Percentiles rank a stretch among this genome's conserved stretches.
phyloP scores from a whole-genome alignment of 306 rosid species.

The Sindora glabra region DNA sequence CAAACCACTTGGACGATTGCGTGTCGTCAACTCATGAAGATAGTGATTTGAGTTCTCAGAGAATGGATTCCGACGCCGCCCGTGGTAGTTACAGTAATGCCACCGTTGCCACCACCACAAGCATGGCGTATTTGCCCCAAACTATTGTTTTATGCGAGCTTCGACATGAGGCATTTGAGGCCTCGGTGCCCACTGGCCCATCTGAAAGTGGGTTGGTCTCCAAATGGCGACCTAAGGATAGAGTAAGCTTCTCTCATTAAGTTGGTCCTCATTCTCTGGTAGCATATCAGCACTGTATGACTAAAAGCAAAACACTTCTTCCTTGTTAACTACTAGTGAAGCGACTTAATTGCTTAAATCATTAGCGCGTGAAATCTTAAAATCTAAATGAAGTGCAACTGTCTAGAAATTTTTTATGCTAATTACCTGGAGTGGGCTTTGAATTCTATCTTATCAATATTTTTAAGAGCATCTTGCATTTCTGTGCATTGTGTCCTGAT shows the following conservation, averaged over 20 bases:
- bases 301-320: background rate
- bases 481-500: slow-evolving; percentile 1
- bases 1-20: slow-evolving; percentile 50
- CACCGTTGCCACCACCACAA: slow-evolving; percentile 39
- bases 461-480: no score
- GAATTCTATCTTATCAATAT: no score
- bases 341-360: background rate
- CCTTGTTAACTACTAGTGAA: background rate
- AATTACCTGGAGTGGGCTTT: background rate
- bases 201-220: slow-evolving; percentile 81
- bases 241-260: slow-evolving; percentile 37
- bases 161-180: slow-evolving; percentile 88
- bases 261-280: background rate
- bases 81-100: slow-evolving; percentile 53
- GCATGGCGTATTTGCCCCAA: slow-evolving; percentile 82
- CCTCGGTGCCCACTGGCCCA: slow-evolving; percentile 55
- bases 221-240: slow-evolving; percentile 90
- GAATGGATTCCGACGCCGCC: slow-evolving; percentile 64
- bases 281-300: background rate
- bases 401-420: background rate
- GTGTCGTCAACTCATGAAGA: slow-evolving; percentile 31
- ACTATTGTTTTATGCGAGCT: slow-evolving; percentile 62
- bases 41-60: slow-evolving; percentile 25
- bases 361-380: background rate
- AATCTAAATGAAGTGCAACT: background rate